A percentile compares a stretch with the other conserved stretches of the same genome.
phyloP scores from a whole-genome alignment of 176 grass and related monocot species.

The sorghum (Sorghum bicolor) region DNA sequence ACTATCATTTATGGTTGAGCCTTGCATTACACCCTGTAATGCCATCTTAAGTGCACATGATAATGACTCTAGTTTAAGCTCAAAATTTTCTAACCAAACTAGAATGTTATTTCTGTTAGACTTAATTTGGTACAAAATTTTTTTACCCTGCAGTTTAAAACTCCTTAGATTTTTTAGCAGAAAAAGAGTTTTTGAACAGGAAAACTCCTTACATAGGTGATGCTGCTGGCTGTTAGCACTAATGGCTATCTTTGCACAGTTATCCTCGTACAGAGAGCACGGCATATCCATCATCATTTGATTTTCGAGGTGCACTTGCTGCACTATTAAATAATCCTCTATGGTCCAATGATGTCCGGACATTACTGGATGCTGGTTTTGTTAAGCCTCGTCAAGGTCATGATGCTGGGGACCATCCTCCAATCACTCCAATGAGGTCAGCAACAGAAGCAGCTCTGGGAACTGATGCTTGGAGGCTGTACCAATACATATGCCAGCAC shows the following conservation, averaged over 20 bases:
- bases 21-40: slow-evolving; percentile 7
- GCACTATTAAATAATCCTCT: slow-evolving; percentile 66
- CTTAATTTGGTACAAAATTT: neutral
- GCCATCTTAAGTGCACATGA: neutral
- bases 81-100: neutral
- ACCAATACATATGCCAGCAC: slow-evolving; percentile 94
- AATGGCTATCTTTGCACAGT: slow-evolving; percentile 49
- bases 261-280: slow-evolving; percentile 98
- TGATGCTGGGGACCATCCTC: slow-evolving; percentile 95
- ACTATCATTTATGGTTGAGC: neutral
- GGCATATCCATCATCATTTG: slow-evolving; percentile 86
- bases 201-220: neutral
- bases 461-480: slow-evolving; percentile 92
- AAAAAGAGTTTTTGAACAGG: neutral
- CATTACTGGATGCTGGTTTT: slow-evolving; percentile 70
- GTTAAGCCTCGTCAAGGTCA: slow-evolving; percentile 74
- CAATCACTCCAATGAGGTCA: slow-evolving; percentile 84
- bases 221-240: slow-evolving; percentile 19
- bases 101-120: neutral
- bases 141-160: slow-evolving; percentile 3
- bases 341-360: slow-evolving; percentile 68
- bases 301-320: slow-evolving; percentile 77
- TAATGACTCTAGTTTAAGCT: neutral
- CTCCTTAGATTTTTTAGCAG: neutral
- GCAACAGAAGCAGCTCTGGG: slow-evolving; percentile 82